Evolutionary conservation across 1,284 basidiomycete genomes (phyloP).

Genomic region (Fomitopsis betulina): DNA sequence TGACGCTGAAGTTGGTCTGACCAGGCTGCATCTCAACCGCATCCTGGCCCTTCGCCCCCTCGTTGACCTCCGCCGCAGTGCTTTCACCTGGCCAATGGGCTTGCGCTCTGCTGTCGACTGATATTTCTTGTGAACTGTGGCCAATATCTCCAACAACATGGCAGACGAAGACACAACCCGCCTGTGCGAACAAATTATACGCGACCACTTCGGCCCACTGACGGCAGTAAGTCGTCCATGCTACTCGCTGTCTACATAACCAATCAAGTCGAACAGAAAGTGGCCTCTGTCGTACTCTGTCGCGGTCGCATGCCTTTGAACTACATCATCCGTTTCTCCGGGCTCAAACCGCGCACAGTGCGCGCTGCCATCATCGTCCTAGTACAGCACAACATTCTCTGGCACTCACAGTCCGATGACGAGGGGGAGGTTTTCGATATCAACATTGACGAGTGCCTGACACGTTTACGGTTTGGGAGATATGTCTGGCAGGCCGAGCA

Average conservation of each 20-base stretch:
- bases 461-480: conserved; percentile 74
- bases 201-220: conserved; percentile 75
- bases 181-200: conserved; percentile 73
- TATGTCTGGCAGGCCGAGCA: conserved; percentile 74
- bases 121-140: too few relatives aligned
- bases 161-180: conserved; percentile 66
- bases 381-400: conserved; percentile 89
- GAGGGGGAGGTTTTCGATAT: conserved; percentile 77
- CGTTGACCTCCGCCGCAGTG: too few relatives aligned
- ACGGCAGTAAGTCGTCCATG: conserved; percentile 52
- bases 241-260: too few relatives aligned
- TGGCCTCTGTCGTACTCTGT: conserved; percentile 79
- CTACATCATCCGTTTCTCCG: conserved; percentile 66
- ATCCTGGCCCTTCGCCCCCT: too few relatives aligned
- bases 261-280: conserved; percentile 44
- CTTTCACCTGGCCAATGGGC: too few relatives aligned
- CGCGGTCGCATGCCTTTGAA: conserved; percentile 78
- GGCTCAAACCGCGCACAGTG: conserved; percentile 62
- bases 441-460: conserved; percentile 75
- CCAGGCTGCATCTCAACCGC: too few relatives aligned
- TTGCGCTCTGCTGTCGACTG: too few relatives aligned
- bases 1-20: too few relatives aligned
- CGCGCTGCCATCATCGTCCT: conserved; percentile 79
- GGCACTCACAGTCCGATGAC: conserved; percentile 74
- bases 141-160: conserved; percentile 51